Evolutionary conservation across 768 basidiomycete genomes (phyloP).

Genomic region (Trametes elegans): DNA sequence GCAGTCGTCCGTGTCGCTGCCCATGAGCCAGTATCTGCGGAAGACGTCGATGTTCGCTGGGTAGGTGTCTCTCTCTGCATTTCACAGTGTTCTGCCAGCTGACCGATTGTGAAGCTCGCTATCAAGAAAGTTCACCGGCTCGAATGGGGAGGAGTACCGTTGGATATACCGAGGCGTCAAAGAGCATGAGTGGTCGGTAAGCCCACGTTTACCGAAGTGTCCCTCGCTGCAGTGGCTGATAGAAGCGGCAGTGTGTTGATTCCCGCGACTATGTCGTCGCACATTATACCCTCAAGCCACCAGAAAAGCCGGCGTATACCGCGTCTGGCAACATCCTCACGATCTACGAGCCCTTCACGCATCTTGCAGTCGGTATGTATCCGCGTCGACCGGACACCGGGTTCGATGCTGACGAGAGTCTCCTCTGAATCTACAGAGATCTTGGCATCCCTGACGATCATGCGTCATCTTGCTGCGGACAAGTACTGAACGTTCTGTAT

Average conservation of each 20-base stretch:
- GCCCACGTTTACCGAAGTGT: slow-evolving; percentile 33
- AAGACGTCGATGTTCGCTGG: slow-evolving; percentile 65
- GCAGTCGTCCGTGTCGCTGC: slow-evolving; percentile 42
- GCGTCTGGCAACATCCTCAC: slow-evolving; percentile 64
- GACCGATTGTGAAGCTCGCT: slow-evolving; percentile 46
- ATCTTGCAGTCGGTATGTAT: slow-evolving; percentile 52
- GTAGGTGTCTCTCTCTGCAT: slow-evolving; percentile 39
- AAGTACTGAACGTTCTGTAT: too few relatives aligned
- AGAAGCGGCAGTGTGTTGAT: slow-evolving; percentile 46
- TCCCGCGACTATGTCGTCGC: slow-evolving; percentile 57
- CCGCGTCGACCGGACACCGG: neutral
- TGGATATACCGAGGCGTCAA: slow-evolving; percentile 57
- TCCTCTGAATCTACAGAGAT: slow-evolving; percentile 41
- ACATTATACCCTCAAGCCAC: slow-evolving; percentile 61
- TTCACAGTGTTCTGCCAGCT: neutral
- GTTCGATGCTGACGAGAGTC: slow-evolving; percentile 7
- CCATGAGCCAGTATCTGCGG: slow-evolving; percentile 63
- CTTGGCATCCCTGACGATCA: slow-evolving; percentile 56
- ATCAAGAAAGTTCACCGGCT: slow-evolving; percentile 63
- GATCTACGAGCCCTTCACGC: slow-evolving; percentile 52
- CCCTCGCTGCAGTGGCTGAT: too few relatives aligned
- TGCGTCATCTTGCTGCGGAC: slow-evolving; percentile 59
- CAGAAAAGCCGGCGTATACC: slow-evolving; percentile 51
- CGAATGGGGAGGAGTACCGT: slow-evolving; percentile 68
- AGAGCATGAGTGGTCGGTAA: slow-evolving; percentile 75